These are phyloP conservation scores for Ophiocordyceps camponoti-floridani DNA, from an alignment of 2,329 filamentous ascomycete genomes.

Conservation along the genomic window DNA sequence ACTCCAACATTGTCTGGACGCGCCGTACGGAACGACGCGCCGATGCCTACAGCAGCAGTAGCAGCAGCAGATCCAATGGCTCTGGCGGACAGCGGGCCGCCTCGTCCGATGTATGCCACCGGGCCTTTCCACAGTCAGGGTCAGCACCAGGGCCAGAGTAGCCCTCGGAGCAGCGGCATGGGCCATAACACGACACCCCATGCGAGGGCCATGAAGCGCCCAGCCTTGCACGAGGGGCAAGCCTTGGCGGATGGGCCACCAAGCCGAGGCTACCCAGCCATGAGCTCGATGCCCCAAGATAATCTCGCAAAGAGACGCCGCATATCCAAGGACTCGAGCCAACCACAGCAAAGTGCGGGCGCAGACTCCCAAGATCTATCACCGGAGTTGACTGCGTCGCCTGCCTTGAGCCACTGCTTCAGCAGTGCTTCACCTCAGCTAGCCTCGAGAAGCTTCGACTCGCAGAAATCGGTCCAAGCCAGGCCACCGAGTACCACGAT, in stretches of 20 bases:
- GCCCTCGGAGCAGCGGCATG: background rate
- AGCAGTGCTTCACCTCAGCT: constrained; percentile 3
- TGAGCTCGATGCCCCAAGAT: constrained; percentile 2
- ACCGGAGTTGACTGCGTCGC: constrained; percentile 3
- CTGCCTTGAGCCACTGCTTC: constrained; percentile 2
- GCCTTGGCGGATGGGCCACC: background rate
- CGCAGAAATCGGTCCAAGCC: constrained; percentile 3
- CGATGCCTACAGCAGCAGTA: background rate
- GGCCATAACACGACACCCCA: background rate
- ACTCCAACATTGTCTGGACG: background rate
- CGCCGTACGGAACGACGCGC: background rate
- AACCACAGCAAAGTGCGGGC: constrained; percentile 2
- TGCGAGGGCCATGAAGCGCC: background rate
- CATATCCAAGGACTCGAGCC: constrained; percentile 7
- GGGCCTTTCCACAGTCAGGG: background rate
- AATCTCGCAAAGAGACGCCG: constrained; percentile 9
- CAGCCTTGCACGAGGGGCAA: constrained; percentile 1
- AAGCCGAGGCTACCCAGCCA: background rate
- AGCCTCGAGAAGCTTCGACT: constrained; percentile 4
- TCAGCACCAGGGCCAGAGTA: background rate
- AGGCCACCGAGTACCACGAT: constrained; percentile 1
- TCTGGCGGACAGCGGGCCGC: background rate
- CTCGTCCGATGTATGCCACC: background rate
- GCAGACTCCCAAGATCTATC: constrained; percentile 3
- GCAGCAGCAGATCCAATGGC: background rate